Evolutionary conservation across 2,329 filamentous ascomycete genomes (phyloP), one percentile per base, ranked within the genome.

Genomic region (Diplodia seriata): DNA sequence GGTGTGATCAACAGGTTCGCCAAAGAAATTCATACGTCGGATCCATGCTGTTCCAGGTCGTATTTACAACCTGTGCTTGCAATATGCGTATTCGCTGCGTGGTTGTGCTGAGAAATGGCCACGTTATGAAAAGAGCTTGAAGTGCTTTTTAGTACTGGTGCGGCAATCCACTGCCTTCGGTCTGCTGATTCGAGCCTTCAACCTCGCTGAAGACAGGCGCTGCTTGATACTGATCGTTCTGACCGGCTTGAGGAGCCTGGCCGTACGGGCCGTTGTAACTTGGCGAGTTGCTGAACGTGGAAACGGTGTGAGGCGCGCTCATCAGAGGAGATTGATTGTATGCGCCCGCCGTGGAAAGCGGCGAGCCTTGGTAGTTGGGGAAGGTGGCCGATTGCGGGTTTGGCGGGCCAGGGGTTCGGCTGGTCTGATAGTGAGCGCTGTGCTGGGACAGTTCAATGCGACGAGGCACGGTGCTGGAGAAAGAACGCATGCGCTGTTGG

Each of bases 371-470:
- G 69, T 79, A 81, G 14, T 75, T 79, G 20, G 79, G 77, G 68
- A 78, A 80, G 9, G 78, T 78, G 9, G 78, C 77, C 3, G 78
- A 79, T 63, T 80, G 78, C 11, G 78, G 79, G 26, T 77, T 78
- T n/a, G 75, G 74, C 4, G 72, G 53, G 6, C 33, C 61, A 5
- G 43, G 59, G 61, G 65, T 67, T 5, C 55, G 43, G 55, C 71
- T 75, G 12, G 74, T 18, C 23, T 67, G 74, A 70, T 79, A 80
- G 69, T 79, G 76, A 23, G 77, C 65, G 65, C 65, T 67, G 43
- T 67, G 65, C 20, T 67, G 78, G 71, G 78, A 80, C 69, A 80
- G 69, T 69, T 80, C 79, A 55, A 81, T 81, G 51, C 79, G 76
- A 23, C 79, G 72, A 12, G 78, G 79, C 36, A 79, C 75, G 40